Conservation (phyloP, 2,329 filamentous ascomycete species). For the Blastomyces parvus region DNA sequence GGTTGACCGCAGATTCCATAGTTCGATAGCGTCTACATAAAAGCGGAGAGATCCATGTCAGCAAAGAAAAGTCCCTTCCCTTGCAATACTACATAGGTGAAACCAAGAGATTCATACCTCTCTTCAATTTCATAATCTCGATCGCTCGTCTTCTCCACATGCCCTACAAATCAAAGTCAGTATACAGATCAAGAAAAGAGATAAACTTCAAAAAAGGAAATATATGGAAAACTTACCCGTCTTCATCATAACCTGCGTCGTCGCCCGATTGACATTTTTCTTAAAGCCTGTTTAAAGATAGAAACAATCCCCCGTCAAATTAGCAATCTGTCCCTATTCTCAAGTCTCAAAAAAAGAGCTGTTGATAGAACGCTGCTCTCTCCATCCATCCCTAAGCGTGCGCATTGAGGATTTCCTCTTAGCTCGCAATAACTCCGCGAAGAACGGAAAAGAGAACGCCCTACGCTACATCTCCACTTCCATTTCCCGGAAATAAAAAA, state of each 20-base stretch:
- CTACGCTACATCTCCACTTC: not conserved
- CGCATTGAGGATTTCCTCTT: not conserved
- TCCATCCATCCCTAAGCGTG: not conserved
- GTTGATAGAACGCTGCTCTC: too few species aligned
- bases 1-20: conserved; percentile 87
- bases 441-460: not conserved
- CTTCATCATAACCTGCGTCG: conserved; percentile 99
- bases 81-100: not conserved
- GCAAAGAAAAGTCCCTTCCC: not conserved
- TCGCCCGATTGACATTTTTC: conserved; percentile 97
- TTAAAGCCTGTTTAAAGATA: conserved; percentile 58
- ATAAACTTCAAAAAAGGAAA: not conserved
- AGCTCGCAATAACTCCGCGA: not conserved
- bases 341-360: not conserved
- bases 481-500: not conserved
- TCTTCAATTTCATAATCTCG: conserved; percentile 98
- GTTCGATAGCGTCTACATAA: conserved; percentile 73
- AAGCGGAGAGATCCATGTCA: not conserved
- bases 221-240: conserved; percentile 51
- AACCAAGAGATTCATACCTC: conserved; percentile 44
- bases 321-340: not conserved
- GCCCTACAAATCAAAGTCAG: conserved; percentile 45
- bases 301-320: not conserved
- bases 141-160: conserved; percentile 97
- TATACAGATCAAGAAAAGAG: not conserved